Evolutionary conservation across 257 asterid genomes (phyloP).

Genomic region (Vinca minor): DNA sequence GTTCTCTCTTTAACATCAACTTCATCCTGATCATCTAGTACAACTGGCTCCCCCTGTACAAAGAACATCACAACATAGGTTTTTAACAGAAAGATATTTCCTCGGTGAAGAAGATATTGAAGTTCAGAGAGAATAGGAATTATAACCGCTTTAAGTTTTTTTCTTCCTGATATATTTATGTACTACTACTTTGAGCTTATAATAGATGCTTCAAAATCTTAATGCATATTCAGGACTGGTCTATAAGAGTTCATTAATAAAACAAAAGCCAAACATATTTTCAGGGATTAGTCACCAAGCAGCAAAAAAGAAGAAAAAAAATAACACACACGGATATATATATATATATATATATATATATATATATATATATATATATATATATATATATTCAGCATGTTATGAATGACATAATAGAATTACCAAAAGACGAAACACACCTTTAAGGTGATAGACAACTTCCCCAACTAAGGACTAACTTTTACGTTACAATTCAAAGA

Average conservation of each 20-base stretch:
- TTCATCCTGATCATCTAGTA: conserved; percentile 79
- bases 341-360: no score
- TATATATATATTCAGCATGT: not conserved
- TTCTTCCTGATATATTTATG: not conserved
- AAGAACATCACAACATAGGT: no score
- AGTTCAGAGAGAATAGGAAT: not conserved
- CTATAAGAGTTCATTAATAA: not conserved
- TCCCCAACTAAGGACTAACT: not conserved
- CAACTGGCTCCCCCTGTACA: conserved; percentile 49
- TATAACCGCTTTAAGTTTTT: not conserved
- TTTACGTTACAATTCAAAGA: not conserved
- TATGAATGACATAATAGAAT: not conserved
- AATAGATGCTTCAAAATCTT: not conserved
- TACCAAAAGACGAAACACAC: not conserved
- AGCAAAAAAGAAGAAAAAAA: no score
- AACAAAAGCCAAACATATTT: not conserved
- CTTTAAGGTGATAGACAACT: conserved; percentile 5
- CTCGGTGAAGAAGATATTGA: no score
- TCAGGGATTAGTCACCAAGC: not conserved
- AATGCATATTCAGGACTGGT: not conserved
- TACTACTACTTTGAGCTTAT: not conserved
- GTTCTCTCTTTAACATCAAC: conserved; percentile 34
- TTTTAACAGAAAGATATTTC: no score
- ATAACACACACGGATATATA: no score
- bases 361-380: no score